Conservation (phyloP, 345 rosid species). For the Acer saccharum region DNA sequence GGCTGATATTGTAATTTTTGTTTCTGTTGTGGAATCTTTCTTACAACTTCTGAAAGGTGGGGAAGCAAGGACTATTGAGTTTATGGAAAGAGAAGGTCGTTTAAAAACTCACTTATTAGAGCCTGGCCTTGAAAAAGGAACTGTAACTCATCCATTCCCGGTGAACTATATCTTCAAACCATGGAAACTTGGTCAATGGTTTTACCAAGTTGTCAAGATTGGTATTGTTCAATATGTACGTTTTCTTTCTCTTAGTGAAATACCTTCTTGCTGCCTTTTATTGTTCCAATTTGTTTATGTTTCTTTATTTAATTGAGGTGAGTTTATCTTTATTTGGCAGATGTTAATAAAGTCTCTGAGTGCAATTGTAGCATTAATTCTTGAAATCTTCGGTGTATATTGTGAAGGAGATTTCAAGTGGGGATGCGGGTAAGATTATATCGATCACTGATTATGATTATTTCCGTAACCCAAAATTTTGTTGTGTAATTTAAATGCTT, state of each 20-base stretch:
- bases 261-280: background rate
- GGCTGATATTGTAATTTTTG: conserved; percentile 1
- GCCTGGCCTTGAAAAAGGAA: conserved; percentile 56
- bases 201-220: conserved; percentile 92
- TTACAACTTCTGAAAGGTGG: conserved; percentile 59
- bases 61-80: conserved; percentile 83
- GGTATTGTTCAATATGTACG: conserved; percentile 99
- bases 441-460: background rate
- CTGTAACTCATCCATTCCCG: conserved; percentile 84
- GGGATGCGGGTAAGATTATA: conserved; percentile 84
- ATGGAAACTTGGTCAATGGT: conserved; percentile 95
- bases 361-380: conserved; percentile 82
- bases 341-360: conserved; percentile 87
- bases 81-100: conserved; percentile 91
- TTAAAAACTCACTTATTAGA: conserved; percentile 69
- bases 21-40: background rate
- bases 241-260: conserved; percentile 27
- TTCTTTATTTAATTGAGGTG: conserved; percentile 13
- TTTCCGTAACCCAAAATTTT: background rate
- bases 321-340: conserved; percentile 49
- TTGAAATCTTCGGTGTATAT: conserved; percentile 86
- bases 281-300: conserved; percentile 10
- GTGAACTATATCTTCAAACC: conserved; percentile 77
- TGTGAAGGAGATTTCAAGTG: conserved; percentile 96
- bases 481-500: background rate